Evolutionary conservation across 1,284 basidiomycete genomes (phyloP).

Genomic region (Sphaerobolus stellatus): DNA sequence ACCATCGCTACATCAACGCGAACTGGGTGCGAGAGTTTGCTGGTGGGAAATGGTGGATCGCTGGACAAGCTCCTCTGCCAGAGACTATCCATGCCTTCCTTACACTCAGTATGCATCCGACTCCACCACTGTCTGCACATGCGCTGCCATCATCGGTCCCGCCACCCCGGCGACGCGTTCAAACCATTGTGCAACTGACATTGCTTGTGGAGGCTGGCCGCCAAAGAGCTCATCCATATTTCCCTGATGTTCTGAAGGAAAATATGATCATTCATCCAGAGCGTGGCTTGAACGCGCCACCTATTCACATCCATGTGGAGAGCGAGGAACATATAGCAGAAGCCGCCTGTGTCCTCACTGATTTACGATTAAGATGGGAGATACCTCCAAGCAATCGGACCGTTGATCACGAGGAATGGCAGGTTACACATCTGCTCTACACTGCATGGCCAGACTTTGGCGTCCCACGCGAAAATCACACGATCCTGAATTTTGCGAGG

Average conservation of each 20-base stretch:
- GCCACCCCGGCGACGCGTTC: conserved; percentile 40
- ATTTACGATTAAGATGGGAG: conserved; percentile 11
- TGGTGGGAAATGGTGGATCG: conserved; percentile 79
- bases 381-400: neutral
- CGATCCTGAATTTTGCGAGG: conserved; percentile 58
- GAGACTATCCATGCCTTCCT: conserved; percentile 72
- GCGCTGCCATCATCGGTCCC: conserved; percentile 13
- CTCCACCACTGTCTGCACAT: conserved; percentile 17
- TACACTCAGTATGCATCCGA: conserved; percentile 48
- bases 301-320: conserved; percentile 56
- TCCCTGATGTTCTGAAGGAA: conserved; percentile 59
- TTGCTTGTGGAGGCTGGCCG: conserved; percentile 61
- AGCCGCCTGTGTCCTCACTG: conserved; percentile 53
- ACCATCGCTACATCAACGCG: conserved; percentile 73
- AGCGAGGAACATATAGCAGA: conserved; percentile 44
- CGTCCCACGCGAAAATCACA: conserved; percentile 59
- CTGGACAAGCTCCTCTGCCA: conserved; percentile 75
- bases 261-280: conserved; percentile 52
- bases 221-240: conserved; percentile 75
- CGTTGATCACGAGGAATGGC: conserved; percentile 4
- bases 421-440: conserved; percentile 69
- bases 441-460: conserved; percentile 83
- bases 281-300: conserved; percentile 34
- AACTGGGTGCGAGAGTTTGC: conserved; percentile 74
- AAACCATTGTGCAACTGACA: conserved; percentile 80